A percentile compares a stretch with the other conserved stretches of the same genome.
phyloP scores from a whole-genome alignment of 495 filamentous ascomycete genomes.

The Astrothelium macrocarpum region DNA sequence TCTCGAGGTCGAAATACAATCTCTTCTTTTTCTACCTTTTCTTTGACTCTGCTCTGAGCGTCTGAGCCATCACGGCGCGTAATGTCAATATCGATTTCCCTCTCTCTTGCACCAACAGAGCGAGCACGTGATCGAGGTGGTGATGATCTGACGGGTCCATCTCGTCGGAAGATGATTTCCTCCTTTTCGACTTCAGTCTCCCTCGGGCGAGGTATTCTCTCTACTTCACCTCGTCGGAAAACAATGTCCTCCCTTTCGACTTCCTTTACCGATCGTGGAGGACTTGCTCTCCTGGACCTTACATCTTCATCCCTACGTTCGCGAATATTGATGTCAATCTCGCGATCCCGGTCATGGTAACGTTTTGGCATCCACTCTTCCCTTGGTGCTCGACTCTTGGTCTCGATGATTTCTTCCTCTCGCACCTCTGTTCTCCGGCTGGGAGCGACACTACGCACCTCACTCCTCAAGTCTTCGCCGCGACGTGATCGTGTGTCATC shows the following conservation, averaged over 20 bases:
- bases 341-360: neutral
- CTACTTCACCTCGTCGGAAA: conserved; percentile 13
- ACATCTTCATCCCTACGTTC: conserved; percentile 1
- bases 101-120: conserved; percentile 18
- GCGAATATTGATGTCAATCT: neutral
- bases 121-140: conserved; percentile 17
- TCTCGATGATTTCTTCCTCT: conserved; percentile 19
- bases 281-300: neutral
- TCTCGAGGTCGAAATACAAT: conserved; percentile 22
- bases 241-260: conserved; percentile 23
- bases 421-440: conserved; percentile 6
- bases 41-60: conserved; percentile 1
- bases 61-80: neutral
- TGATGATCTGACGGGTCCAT: conserved; percentile 6
- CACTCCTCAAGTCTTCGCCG: neutral
- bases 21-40: conserved; percentile 28
- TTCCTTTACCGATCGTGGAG: conserved; percentile 1
- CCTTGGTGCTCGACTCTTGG: conserved; percentile 14
- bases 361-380: conserved; percentile 1
- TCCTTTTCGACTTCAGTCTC: conserved; percentile 10
- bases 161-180: conserved; percentile 28
- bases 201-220: conserved; percentile 12
- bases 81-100: conserved; percentile 22
- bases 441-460: neutral
- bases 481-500: neutral